phyloP scores from a whole-genome alignment of 2,329 filamentous ascomycete species.

The Aspergillus sp. region DNA sequence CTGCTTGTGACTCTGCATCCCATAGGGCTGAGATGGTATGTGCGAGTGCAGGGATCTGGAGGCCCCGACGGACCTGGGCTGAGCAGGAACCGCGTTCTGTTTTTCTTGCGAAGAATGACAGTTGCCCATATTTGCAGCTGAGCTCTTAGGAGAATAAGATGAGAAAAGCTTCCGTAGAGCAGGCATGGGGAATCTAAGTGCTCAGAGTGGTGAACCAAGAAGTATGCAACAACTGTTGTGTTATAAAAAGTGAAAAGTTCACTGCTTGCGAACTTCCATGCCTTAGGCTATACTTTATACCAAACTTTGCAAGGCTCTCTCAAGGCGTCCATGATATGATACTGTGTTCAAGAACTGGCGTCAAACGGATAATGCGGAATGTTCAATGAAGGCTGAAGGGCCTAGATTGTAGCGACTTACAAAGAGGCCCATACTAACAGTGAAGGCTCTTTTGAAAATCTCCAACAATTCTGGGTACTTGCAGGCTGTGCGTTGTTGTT shows the following conservation, averaged over 20 bases:
- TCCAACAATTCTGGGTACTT: neutral
- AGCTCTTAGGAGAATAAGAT: neutral
- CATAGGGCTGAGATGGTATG: constrained; percentile 1
- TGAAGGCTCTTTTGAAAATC: neutral
- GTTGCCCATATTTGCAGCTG: constrained; percentile 6
- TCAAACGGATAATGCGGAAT: neutral
- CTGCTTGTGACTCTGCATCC: neutral
- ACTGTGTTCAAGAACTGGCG: neutral
- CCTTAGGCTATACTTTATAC: neutral
- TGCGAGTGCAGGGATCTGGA: constrained; percentile 5
- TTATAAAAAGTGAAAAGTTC: no score
- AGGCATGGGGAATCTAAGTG: neutral
- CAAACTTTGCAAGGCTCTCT: neutral
- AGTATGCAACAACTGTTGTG: neutral
- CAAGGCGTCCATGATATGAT: neutral
- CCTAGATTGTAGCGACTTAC: neutral
- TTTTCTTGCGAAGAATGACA: constrained; percentile 6
- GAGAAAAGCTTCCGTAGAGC: constrained; percentile 1
- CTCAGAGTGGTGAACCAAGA: neutral
- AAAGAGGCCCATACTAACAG: neutral
- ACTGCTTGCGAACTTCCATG: neutral
- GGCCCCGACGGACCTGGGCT: neutral
- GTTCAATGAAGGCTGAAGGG: neutral
- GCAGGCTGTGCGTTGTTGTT: neutral
- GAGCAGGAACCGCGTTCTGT: neutral